Evolutionary conservation across 441 rosid species (phyloP), one percentile per base, ranked within the genome.

Genomic region (Bocquillonia castaneifolia): DNA sequence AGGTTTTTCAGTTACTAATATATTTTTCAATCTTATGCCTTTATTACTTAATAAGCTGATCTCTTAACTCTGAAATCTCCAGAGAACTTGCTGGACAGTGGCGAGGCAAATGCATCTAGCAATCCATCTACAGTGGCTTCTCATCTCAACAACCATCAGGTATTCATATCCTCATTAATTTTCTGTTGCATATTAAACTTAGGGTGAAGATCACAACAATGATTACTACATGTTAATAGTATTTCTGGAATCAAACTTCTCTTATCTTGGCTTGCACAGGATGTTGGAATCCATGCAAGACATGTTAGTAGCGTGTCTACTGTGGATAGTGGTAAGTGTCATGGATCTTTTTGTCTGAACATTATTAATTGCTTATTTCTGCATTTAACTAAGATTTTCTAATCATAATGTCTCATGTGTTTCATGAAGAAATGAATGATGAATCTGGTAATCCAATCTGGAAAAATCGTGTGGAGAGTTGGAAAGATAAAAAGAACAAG

Each of bases 391-490:
- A 18, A 59, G 8, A 44, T 18, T n/a, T 51, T 8, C 29, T 67
- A 66, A 64, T 55, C 29, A 14, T 67, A 50, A 64, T 31, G 15
- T 77, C 57, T 57, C 36, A 8, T 72, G 40, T 26, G 79, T 23
- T 80, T 68, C 71, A 28, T 78, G 74, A 77, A 93, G 99, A 91
- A 70, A 76, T 86, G 71, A 86, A 86, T 40, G 93, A 90, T 76
- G 97, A 91, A 67, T 81, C 76, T 15, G 99, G 92, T 29, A 94
- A 94, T 42, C 96, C 99, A 9, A 88, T 94, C 50, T 94, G 99
- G 99, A 94, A 92, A 88, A 92, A 90, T 74, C 84, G 98, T 64
- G 98, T 92, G 59, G 98, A 94, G 71, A 92, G 96, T 66, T 92
- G 98, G 98, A 94, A 90, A 83, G 98, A 88, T 52, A 94, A 94